Evolutionary conservation across 495 filamentous ascomycete genomes (phyloP).

Genomic region (Oleoguttula mirabilis): DNA sequence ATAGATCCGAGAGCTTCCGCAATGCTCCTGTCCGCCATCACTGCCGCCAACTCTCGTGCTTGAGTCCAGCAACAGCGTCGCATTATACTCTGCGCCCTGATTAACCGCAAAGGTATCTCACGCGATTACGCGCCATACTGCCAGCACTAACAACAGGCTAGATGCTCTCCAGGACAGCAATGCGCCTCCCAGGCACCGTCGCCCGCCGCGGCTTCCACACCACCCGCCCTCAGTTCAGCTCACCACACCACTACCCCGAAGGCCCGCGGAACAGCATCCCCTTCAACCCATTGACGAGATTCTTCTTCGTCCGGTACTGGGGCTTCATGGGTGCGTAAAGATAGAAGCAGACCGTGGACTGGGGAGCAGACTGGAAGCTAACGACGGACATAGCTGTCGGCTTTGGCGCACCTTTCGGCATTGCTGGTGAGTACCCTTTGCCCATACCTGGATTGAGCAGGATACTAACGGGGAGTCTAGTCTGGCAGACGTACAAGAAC

Average conservation of each 20-base stretch:
- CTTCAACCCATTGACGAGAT: slow-evolving; percentile 85
- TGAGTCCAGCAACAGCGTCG: no score
- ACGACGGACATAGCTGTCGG: slow-evolving; percentile 58
- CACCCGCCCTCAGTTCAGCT: slow-evolving; percentile 71
- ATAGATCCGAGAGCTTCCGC: no score
- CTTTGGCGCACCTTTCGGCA: slow-evolving; percentile 68
- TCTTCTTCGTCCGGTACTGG: slow-evolving; percentile 76
- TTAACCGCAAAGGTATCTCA: no score
- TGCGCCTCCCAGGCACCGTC: slow-evolving; percentile 54
- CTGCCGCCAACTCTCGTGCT: no score
- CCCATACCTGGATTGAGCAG: no score
- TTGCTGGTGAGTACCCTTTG: slow-evolving; percentile 71
- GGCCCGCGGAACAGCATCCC: slow-evolving; percentile 88
- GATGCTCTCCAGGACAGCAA: slow-evolving; percentile 77
- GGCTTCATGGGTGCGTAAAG: slow-evolving; percentile 52
- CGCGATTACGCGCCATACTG: no score
- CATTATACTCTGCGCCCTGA: no score
- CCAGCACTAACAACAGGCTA: slow-evolving; percentile 27
- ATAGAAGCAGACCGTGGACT: slow-evolving; percentile 10
- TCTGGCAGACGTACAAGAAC: slow-evolving; percentile 76
- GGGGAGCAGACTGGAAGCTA: no score
- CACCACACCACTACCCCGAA: slow-evolving; percentile 96
- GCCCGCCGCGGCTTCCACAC: slow-evolving; percentile 89
- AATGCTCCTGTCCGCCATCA: no score
- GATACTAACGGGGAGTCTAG: no score